phyloP scores from a whole-genome alignment of 805 yeast species.

The Blastobotrys attinorum region DNA sequence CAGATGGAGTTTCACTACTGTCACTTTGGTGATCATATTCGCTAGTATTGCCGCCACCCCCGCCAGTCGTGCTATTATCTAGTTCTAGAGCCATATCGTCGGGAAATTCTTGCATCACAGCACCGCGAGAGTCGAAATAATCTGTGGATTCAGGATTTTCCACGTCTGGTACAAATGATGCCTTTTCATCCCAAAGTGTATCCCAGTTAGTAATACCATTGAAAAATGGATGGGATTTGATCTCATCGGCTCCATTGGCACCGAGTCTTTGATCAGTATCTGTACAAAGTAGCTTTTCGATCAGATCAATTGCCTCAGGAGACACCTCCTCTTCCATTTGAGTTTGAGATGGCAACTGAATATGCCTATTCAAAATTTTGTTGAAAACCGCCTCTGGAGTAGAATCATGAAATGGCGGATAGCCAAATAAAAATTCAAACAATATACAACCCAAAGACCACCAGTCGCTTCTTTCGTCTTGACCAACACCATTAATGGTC shows the following conservation, averaged over 20 bases:
- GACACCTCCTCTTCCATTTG: constrained; percentile 35
- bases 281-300: constrained; percentile 49
- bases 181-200: constrained; percentile 59
- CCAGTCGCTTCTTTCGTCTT: constrained; percentile 89
- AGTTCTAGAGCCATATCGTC: constrained; percentile 28
- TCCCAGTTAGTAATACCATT: constrained; percentile 61
- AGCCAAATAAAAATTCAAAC: constrained; percentile 86
- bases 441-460: constrained; percentile 97
- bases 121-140: constrained; percentile 88
- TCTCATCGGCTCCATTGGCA: constrained; percentile 63
- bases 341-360: constrained; percentile 88
- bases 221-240: constrained; percentile 73
- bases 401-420: constrained; percentile 86
- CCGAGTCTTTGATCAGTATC: constrained; percentile 71
- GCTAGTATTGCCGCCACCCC: constrained; percentile 1
- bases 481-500: constrained; percentile 76
- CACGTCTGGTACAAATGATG: constrained; percentile 69
- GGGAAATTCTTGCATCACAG: constrained; percentile 58
- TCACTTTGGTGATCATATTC: constrained; percentile 5
- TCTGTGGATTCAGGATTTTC: constrained; percentile 84
- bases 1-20: constrained; percentile 9
- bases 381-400: constrained; percentile 76
- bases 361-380: constrained; percentile 63
- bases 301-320: constrained; percentile 41
- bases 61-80: not conserved